phyloP scores from a whole-genome alignment of 2,329 filamentous ascomycete species.

The Coleophoma crateriformis region DNA sequence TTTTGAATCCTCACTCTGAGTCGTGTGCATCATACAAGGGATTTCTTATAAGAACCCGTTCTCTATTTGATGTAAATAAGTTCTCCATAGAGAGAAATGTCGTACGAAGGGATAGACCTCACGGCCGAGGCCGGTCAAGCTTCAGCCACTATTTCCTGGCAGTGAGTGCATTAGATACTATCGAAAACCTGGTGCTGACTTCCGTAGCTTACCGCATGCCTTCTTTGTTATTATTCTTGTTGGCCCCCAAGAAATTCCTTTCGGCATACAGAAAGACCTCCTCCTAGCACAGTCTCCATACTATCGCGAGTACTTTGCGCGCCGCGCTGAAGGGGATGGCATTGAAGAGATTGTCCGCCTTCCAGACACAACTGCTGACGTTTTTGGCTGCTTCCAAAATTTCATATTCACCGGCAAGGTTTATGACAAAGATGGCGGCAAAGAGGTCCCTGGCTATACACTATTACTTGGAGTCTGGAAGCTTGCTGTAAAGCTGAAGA shows the following conservation, averaged over 20 bases:
- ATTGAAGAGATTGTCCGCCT: slow-evolving; percentile 21
- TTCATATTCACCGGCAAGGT: slow-evolving; percentile 23
- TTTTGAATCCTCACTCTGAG: no score
- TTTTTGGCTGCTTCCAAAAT: slow-evolving; percentile 24
- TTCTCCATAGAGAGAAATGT: no score
- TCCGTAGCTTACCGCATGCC: slow-evolving; percentile 19
- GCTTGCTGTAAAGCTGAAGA: slow-evolving; percentile 19
- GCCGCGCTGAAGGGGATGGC: slow-evolving; percentile 6
- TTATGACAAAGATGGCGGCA: slow-evolving; percentile 16
- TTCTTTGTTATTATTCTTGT: slow-evolving; percentile 23
- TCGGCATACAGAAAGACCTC: slow-evolving; percentile 23
- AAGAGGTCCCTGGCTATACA: slow-evolving; percentile 17
- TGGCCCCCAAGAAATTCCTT: slow-evolving; percentile 20
- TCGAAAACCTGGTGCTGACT: background rate
- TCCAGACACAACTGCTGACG: slow-evolving; percentile 14
- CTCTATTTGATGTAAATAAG: no score
- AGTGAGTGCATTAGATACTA: slow-evolving; percentile 13
- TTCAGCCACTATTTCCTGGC: slow-evolving; percentile 21
- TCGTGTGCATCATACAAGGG: no score
- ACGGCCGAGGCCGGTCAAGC: slow-evolving; percentile 13
- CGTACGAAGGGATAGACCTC: slow-evolving; percentile 15
- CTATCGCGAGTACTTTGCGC: slow-evolving; percentile 18
- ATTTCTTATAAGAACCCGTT: no score
- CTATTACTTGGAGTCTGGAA: slow-evolving; percentile 22
- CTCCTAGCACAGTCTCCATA: slow-evolving; percentile 22